These are phyloP conservation scores for Tricholoma furcatifolium DNA, from an alignment of 768 basidiomycete genomes.

Conservation along the genomic window DNA sequence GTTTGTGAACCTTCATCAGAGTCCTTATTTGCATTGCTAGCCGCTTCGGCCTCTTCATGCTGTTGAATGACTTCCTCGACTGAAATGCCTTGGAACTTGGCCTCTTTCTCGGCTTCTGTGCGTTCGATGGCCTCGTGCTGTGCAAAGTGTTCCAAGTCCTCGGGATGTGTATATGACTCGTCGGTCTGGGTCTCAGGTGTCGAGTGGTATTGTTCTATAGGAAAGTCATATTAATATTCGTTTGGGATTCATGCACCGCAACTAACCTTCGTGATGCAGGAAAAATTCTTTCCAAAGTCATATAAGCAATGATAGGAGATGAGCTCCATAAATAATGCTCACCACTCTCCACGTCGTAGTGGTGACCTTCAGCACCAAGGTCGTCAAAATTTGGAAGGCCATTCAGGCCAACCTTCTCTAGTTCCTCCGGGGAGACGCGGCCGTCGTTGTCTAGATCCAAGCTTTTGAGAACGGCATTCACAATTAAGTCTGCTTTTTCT, in stretches of 20 bases:
- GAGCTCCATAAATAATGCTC: slow-evolving; percentile 26
- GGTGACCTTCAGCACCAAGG: slow-evolving; percentile 88
- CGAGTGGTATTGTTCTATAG: slow-evolving; percentile 82
- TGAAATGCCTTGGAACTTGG: slow-evolving; percentile 77
- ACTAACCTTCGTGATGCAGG: slow-evolving; percentile 90
- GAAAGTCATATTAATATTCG: neutral
- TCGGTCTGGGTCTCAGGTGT: slow-evolving; percentile 98
- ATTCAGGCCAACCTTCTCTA: slow-evolving; percentile 67
- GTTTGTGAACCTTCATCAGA: slow-evolving; percentile 10
- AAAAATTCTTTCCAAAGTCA: slow-evolving; percentile 77
- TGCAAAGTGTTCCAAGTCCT: slow-evolving; percentile 90
- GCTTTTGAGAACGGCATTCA: slow-evolving; percentile 60
- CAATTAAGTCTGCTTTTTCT: slow-evolving; percentile 78
- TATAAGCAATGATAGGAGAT: neutral
- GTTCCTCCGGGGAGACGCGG: slow-evolving; percentile 64
- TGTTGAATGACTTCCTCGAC: slow-evolving; percentile 65
- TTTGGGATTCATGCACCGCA: neutral
- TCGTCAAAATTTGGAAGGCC: slow-evolving; percentile 82
- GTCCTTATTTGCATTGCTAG: slow-evolving; percentile 5
- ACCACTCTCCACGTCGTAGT: slow-evolving; percentile 92
- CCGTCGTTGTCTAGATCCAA: slow-evolving; percentile 81
- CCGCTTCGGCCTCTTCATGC: slow-evolving; percentile 40
- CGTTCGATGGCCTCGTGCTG: slow-evolving; percentile 86
- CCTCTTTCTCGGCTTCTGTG: slow-evolving; percentile 81
- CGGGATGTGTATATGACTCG: slow-evolving; percentile 90